Evolutionary conservation across 306 rosid genomes (phyloP), one percentile per base, ranked within the genome.

Genomic region (Prinsepia uniflora): DNA sequence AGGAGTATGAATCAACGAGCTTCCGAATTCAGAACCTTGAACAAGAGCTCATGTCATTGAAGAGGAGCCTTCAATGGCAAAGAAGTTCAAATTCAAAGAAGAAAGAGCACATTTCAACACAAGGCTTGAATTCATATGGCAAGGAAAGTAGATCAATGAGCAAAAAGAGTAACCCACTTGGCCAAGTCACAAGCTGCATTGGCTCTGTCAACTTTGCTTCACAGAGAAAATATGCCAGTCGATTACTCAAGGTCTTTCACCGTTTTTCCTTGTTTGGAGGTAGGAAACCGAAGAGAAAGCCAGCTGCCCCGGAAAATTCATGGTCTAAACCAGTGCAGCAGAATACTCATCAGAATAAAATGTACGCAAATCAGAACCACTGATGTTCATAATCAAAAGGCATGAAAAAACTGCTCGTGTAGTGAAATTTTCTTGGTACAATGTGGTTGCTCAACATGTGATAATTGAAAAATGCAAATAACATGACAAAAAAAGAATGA

Each of bases 1-100:
- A 84, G 43, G 95, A 92, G 62, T 86, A 80, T 40, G 96, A 89
- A 81, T 88, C 96, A 6, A 89, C 98, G 42, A 89, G 96, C 86
- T 88, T 92, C 80, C 87, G 95, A 66, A 87, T 89, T 45, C 96
- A 89, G 70, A 88, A 55, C 54, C 95, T 92, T 57, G 92, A 92
- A 61, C 88, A 88, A 74, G 96, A 89, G 75, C 85, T 92, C 73
- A 65, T 79, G 80, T 73, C 89, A 22, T 75, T 92, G 89, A 89
- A 92, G 79, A 82, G 57, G 57, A 92, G 80, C 75, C 83, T 92
- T 67, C 84, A 86, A 11, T 53, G 90, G 84, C 88, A 88, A 68
- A 80, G 83, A 48, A 72, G 65, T 60, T 76, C 82, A 8, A 82
- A 85, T 60, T 76, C 82, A 8, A 82, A 85, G 70, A 86, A 76